Conservation (phyloP, 352 stramenopile genomes). For the Pythium sp. region DNA sequence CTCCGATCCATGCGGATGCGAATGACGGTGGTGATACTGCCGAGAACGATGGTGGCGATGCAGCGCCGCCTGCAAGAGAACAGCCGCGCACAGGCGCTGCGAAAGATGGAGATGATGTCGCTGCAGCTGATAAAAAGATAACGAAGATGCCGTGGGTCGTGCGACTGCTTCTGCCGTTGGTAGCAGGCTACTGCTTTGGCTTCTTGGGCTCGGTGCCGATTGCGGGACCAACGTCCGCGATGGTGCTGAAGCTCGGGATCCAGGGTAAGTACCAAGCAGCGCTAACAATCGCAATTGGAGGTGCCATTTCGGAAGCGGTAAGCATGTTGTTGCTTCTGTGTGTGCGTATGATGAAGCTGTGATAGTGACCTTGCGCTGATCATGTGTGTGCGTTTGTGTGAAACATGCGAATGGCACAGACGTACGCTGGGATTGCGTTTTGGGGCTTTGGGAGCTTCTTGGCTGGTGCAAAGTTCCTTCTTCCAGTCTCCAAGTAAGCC, state of each 20-base stretch:
- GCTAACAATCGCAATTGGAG: slow-evolving; percentile 78
- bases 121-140: slow-evolving; percentile 5
- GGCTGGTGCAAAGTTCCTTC: slow-evolving; percentile 74
- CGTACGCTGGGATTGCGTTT: slow-evolving; percentile 85
- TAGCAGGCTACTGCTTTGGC: slow-evolving; percentile 81
- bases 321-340: neutral
- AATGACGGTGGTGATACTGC: neutral
- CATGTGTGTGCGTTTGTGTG: slow-evolving; percentile 6
- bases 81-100: slow-evolving; percentile 1
- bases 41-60: neutral
- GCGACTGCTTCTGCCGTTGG: slow-evolving; percentile 63
- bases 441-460: slow-evolving; percentile 90
- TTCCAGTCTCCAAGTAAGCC: slow-evolving; percentile 83
- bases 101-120: slow-evolving; percentile 16
- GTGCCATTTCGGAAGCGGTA: slow-evolving; percentile 83
- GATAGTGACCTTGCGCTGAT: neutral
- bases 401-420: slow-evolving; percentile 29
- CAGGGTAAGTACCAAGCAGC: slow-evolving; percentile 82
- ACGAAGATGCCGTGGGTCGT: slow-evolving; percentile 44
- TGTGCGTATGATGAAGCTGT: neutral
- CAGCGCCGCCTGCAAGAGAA: neutral
- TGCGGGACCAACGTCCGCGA: slow-evolving; percentile 79
- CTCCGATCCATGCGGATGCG: neutral
- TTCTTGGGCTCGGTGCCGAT: slow-evolving; percentile 86
- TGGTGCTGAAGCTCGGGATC: slow-evolving; percentile 87